Evolutionary conservation across 768 basidiomycete species (phyloP), one percentile per base, ranked within the genome.

Genomic region (Suillus bovinus): DNA sequence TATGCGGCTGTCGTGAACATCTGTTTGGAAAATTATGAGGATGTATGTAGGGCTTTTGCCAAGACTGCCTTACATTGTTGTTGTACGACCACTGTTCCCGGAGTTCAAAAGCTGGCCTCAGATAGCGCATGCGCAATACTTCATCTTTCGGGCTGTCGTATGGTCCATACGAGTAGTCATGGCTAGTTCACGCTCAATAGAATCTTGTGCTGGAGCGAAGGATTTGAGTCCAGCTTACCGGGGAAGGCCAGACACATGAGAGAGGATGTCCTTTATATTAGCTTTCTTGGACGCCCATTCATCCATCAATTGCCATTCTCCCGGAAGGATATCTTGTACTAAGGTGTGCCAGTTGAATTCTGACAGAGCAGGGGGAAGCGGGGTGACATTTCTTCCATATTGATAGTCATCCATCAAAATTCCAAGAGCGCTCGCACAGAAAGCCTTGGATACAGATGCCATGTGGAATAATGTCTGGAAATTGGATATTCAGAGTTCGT

Each of bases 361-460:
- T 1, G 60, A 59, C 24, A 79, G 22, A 7, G 66, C 65, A 0
- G 60, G 22, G 0, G 80, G 80, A 3, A 81, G 71, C 8, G 69
- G 68, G 0, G 79, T 76, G 7, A 65, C 62, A 46, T 79, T 80
- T 27, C 66, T 68, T 3, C 78, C 73, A 14, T 69, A 61, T 16
- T 70, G 70, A 63, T 76, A 80, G 63, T 80, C 80, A 31, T 79
- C 76, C 53, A 81, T 77, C 27, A 81, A 71, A 14, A 82, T 73
- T 5, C 81, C 80, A 1, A 81, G 55, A 2, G 79, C 72, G 0
- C 71, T 74, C 2, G 72, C 68, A 7, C 80, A 68, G 68, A 81
- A 81, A 6, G 77, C 77, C 52, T 81, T 78, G 9, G 77, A 79
- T 31, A 74, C 72, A 0, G 77, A 79, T 2, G 67, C 78, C 42